Evolutionary conservation across 2,329 filamentous ascomycete species (phyloP), one percentile per base, ranked within the genome.

Genomic region (Aspergillus unguis): DNA sequence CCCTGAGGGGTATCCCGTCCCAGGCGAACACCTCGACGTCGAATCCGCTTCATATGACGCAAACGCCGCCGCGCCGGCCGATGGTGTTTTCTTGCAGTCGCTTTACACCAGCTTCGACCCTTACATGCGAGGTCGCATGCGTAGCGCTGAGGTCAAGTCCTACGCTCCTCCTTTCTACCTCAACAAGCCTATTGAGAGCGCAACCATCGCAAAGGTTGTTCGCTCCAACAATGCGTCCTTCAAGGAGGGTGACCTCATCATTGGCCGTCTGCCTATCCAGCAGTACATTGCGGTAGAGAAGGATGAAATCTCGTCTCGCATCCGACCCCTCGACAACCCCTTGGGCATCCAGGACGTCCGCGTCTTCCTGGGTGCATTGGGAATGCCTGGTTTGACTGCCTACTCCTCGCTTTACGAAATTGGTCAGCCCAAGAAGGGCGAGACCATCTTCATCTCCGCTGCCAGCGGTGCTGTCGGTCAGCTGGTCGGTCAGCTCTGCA

Each of bases 391-490:
- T 42, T 71, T 90, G 60, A 90, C 88, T 0, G 88, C 87, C 0
- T 92, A 86, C 74, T 83, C 81, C 4, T 87, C 83, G 0, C 82
- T 91, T 61, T 88, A 89, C 70, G 85, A 85, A 58, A 88, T 91
- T 50, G 87, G 86, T 4, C 77, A 86, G 74, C 87, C 88, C 26
- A 83, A 87, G 75, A 84, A 86, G 72, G 87, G 86, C 40, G 86
- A 91, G 72, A 92, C 87, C 36, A 90, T 95, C 65, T 90, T 92
- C 71, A 80, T 95, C 60, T 88, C 84, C 53, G 86, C 88, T 3
- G 90, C 90, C 0, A 86, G 85, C 3, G 90, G 90, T 29, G 89
- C 88, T 1, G 90, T 95, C 3, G 90, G 90, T 3, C 87, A 92
- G 71, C 69, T 94, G 6, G 90, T 94, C 23, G 90, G 90, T 5